These are phyloP conservation scores for Macrotyloma uniflorum DNA, from an alignment of 306 rosid genomes.

Conservation along the genomic window DNA sequence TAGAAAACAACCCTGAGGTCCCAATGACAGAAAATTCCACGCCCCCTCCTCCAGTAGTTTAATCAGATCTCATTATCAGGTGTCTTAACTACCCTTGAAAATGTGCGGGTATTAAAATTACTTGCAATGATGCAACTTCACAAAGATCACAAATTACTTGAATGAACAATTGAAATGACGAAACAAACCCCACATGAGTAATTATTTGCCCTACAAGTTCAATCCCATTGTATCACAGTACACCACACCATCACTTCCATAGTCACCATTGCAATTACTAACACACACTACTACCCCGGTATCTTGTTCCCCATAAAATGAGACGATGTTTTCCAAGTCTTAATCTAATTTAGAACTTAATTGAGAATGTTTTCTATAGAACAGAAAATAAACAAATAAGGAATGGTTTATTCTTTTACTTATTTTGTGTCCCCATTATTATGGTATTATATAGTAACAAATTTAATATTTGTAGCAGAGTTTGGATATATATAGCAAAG, in stretches of 20 bases:
- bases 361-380: background rate
- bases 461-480: background rate
- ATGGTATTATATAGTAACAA: background rate
- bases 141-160: background rate
- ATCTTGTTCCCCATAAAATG: background rate
- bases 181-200: conserved; percentile 29
- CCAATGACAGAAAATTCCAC: background rate
- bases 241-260: conserved; percentile 41
- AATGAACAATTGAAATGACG: conserved; percentile 29
- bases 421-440: background rate
- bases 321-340: background rate
- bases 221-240: background rate
- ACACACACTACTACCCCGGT: background rate
- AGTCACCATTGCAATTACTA: conserved; percentile 38
- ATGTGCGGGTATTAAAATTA: conserved; percentile 32
- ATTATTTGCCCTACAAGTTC: background rate
- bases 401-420: background rate
- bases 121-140: conserved; percentile 6
- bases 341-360: background rate
- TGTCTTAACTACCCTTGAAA: conserved; percentile 38
- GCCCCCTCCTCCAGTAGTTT: conserved; percentile 14
- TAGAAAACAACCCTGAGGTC: conserved; percentile 38
- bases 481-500: background rate
- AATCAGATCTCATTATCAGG: conserved; percentile 11
- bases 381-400: background rate